phyloP scores from a whole-genome alignment of 2,329 filamentous ascomycete genomes.

The Botryotinia convoluta region DNA sequence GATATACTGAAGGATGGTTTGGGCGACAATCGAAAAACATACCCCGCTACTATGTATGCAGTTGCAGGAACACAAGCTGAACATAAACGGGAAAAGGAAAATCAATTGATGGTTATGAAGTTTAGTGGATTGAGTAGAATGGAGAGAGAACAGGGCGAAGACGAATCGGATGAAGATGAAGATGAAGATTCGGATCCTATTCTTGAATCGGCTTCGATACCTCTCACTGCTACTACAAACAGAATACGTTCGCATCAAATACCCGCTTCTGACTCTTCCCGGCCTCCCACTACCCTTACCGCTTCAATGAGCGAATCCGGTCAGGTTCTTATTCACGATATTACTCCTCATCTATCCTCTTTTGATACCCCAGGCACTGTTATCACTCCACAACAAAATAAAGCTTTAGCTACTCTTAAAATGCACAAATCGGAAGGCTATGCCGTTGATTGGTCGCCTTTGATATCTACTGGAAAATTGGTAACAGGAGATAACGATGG shows the following conservation, averaged over 20 bases:
- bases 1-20: conserved; percentile 84
- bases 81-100: conserved; percentile 70
- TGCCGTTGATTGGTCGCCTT: conserved; percentile 92
- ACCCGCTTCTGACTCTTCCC: conserved; percentile 65
- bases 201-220: conserved; percentile 87
- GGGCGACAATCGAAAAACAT: conserved; percentile 86
- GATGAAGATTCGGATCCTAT: conserved; percentile 80
- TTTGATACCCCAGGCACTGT: conserved; percentile 86
- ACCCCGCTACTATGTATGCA: conserved; percentile 91
- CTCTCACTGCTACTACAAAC: conserved; percentile 84
- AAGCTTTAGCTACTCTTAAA: conserved; percentile 80
- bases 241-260: conserved; percentile 85
- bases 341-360: conserved; percentile 81
- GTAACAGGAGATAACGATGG: conserved; percentile 90
- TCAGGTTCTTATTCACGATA: conserved; percentile 88
- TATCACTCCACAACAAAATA: conserved; percentile 79
- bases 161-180: conserved; percentile 68
- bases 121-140: conserved; percentile 88
- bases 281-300: conserved; percentile 76
- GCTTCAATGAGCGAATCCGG: conserved; percentile 91
- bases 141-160: conserved; percentile 66
- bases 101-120: conserved; percentile 94
- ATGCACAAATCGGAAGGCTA: conserved; percentile 95
- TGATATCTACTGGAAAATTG: conserved; percentile 77
- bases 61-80: conserved; percentile 95